Evolutionary conservation across 257 asterid genomes (phyloP).

Genomic region (Cruciata laevipes): DNA sequence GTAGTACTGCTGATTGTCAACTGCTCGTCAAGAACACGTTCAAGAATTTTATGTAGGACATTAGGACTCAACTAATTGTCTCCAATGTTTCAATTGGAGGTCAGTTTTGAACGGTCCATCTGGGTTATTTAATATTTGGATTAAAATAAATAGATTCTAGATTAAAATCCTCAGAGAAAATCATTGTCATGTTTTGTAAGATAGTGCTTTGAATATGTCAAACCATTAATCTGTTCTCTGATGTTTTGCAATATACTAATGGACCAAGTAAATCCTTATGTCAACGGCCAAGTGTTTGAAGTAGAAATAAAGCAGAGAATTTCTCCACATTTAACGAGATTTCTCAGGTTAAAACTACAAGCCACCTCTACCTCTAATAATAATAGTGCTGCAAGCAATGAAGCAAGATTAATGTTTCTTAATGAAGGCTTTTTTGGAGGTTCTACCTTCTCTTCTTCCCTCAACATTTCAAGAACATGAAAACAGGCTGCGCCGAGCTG

Average conservation of each 20-base stretch:
- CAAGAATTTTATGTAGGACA: neutral
- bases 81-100: neutral
- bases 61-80: neutral
- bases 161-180: neutral
- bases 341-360: constrained; percentile 19
- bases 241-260: neutral
- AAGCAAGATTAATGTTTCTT: constrained; percentile 11
- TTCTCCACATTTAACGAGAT: constrained; percentile 29
- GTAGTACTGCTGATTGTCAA: no score
- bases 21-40: neutral
- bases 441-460: constrained; percentile 34
- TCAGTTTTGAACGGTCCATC: neutral
- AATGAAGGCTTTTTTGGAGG: constrained; percentile 20
- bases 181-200: neutral
- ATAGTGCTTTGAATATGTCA: neutral
- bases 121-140: neutral
- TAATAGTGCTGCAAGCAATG: constrained; percentile 11
- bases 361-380: constrained; percentile 21
- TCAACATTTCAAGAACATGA: constrained; percentile 6
- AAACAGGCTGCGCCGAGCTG: constrained; percentile 2
- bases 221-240: neutral
- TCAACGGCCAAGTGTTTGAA: constrained; percentile 17
- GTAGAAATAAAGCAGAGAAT: constrained; percentile 6
- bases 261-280: constrained; percentile 7
- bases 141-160: no score